phyloP scores from a whole-genome alignment of 495 filamentous ascomycete species.

The Chaetomium fimeti region DNA sequence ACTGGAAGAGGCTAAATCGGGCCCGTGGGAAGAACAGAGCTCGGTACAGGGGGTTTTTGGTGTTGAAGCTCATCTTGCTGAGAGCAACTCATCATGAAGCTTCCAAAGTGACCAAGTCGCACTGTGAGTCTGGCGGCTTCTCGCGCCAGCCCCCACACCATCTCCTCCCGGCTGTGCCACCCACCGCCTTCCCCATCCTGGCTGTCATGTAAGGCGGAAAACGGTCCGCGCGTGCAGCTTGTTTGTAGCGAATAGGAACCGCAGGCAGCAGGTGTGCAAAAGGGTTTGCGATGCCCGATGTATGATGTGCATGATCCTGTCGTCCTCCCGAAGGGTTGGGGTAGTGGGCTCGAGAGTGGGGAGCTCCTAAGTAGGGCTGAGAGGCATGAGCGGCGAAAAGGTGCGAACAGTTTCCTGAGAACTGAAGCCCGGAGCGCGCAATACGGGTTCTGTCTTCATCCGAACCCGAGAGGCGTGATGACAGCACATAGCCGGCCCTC shows the following conservation, averaged over 20 bases:
- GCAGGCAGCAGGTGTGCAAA: slow-evolving; percentile 24
- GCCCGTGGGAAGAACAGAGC: neutral
- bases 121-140: neutral
- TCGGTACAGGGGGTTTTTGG: neutral
- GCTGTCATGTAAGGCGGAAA: slow-evolving; percentile 44
- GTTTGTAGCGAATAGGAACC: slow-evolving; percentile 35
- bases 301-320: slow-evolving; percentile 42
- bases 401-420: neutral
- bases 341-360: slow-evolving; percentile 10
- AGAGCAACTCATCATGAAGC: neutral
- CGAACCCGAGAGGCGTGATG: neutral
- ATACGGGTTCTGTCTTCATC: neutral
- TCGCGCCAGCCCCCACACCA: slow-evolving; percentile 10
- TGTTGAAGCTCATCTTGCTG: neutral
- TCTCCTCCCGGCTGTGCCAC: slow-evolving; percentile 23
- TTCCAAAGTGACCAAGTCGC: neutral
- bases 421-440: neutral
- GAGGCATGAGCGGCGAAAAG: slow-evolving; percentile 4
- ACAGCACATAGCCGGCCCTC: slow-evolving; percentile 10
- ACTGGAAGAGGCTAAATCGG: slow-evolving; percentile 11
- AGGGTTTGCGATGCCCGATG: slow-evolving; percentile 34
- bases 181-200: slow-evolving; percentile 32
- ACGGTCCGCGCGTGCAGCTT: slow-evolving; percentile 45
- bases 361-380: slow-evolving; percentile 22
- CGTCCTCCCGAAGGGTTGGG: slow-evolving; percentile 26